A percentile compares a stretch with the other conserved stretches of the same genome.
phyloP scores from a whole-genome alignment of 768 basidiomycete genomes.

The Galerina marginata region DNA sequence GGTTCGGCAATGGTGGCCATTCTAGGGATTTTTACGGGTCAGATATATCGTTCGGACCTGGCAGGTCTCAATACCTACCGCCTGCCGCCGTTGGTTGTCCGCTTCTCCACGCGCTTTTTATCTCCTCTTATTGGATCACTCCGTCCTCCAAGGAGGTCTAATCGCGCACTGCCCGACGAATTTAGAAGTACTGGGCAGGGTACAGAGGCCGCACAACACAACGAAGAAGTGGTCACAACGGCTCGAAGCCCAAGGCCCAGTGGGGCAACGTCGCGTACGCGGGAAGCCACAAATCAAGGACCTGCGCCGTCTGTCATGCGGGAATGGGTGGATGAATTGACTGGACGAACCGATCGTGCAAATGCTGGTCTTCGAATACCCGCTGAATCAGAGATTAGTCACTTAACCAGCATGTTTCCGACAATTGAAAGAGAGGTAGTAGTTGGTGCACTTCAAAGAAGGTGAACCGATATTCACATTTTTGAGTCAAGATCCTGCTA shows the following conservation, averaged over 20 bases:
- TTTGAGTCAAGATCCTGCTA: slow-evolving; percentile 2
- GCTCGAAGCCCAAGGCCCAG: slow-evolving; percentile 42
- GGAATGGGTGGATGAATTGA: slow-evolving; percentile 83
- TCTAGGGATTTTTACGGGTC: slow-evolving; percentile 73
- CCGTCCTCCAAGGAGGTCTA: slow-evolving; percentile 66
- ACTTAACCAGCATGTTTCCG: slow-evolving; percentile 85
- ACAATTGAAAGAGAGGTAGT: slow-evolving; percentile 74
- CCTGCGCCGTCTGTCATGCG: slow-evolving; percentile 61
- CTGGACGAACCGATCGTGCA: slow-evolving; percentile 62
- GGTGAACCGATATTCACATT: slow-evolving; percentile 49
- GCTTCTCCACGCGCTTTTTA: slow-evolving; percentile 61
- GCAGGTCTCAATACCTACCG: slow-evolving; percentile 82
- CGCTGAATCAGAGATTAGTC: slow-evolving; percentile 74
- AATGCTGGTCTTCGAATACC: slow-evolving; percentile 70
- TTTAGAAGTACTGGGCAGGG: slow-evolving; percentile 21
- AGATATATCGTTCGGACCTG: slow-evolving; percentile 84
- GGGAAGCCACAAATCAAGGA: slow-evolving; percentile 14
- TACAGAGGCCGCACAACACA: slow-evolving; percentile 29
- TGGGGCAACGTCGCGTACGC: slow-evolving; percentile 22
- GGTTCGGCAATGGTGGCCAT: slow-evolving; percentile 64
- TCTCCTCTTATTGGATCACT: slow-evolving; percentile 72
- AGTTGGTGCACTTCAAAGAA: slow-evolving; percentile 79
- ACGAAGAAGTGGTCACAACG: slow-evolving; percentile 71
- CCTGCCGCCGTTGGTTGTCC: slow-evolving; percentile 62
- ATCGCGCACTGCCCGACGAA: slow-evolving; percentile 75